Conservation (phyloP, 345 rosid species). For the Pelargonium nanum region DNA sequence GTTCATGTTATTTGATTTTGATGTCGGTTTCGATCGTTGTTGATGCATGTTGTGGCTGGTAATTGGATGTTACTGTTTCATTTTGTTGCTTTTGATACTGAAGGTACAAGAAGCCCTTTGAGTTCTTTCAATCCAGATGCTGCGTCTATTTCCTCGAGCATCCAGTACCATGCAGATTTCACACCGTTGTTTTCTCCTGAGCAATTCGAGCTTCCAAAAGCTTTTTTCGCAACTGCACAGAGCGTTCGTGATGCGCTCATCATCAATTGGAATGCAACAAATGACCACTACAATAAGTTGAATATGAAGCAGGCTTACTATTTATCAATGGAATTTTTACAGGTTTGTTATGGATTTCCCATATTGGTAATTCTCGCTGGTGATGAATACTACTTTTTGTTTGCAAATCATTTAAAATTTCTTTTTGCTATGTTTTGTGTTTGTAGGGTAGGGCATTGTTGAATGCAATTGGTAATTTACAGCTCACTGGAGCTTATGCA, state of each 20-base stretch:
- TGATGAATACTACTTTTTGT: background rate
- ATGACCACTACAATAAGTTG: constrained; percentile 28
- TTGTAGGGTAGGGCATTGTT: constrained; percentile 46
- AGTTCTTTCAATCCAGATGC: constrained; percentile 26
- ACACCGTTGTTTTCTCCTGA: constrained; percentile 44
- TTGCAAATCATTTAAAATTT: constrained; percentile 1
- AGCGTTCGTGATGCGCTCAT: constrained; percentile 42
- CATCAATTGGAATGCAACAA: constrained; percentile 49
- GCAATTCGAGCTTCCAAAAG: constrained; percentile 41
- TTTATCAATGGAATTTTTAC: constrained; percentile 51
- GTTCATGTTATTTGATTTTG: background rate
- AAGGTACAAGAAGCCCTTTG: background rate
- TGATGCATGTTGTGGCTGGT: too few relatives aligned
- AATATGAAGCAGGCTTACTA: constrained; percentile 52
- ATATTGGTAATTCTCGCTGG: background rate
- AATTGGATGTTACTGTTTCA: too few relatives aligned
- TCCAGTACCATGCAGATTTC: constrained; percentile 47
- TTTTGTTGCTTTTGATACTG: background rate
- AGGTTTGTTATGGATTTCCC: constrained; percentile 21
- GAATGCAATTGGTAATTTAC: constrained; percentile 49
- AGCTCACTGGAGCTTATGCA: constrained; percentile 43
- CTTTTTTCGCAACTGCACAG: constrained; percentile 39
- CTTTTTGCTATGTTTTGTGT: background rate
- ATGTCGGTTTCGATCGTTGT: background rate
- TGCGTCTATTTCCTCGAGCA: constrained; percentile 31